A percentile compares a stretch with the other conserved stretches of the same genome.
Conservation (phyloP, 768 basidiomycete species). For the Neoboletus magnificus region DNA sequence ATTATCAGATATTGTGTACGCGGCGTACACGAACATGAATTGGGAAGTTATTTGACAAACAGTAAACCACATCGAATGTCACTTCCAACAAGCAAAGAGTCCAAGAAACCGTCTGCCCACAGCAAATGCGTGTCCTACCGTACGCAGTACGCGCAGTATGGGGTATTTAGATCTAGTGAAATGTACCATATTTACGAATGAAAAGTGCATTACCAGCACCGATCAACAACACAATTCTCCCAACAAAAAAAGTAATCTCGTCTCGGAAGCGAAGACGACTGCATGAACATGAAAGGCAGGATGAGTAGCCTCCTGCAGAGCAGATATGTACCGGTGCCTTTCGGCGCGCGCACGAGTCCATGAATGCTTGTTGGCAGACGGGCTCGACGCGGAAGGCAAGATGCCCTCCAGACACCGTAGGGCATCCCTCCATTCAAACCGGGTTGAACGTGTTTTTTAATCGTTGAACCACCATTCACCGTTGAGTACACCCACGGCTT, state of each 20-base stretch:
- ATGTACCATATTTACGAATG: background rate
- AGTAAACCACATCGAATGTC: background rate
- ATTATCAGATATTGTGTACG: no score
- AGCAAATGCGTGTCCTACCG: background rate
- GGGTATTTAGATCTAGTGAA: background rate
- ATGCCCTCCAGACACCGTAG: background rate
- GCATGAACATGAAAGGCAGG: conserved; percentile 9
- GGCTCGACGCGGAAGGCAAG: background rate
- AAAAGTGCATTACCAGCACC: background rate
- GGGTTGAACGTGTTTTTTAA: background rate
- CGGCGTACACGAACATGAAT: no score
- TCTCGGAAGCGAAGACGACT: background rate
- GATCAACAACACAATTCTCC: background rate
- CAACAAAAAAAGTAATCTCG: background rate
- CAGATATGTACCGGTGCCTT: background rate
- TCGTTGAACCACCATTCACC: conserved; percentile 58
- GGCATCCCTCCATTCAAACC: background rate
- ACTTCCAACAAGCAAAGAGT: background rate
- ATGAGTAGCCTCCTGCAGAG: background rate
- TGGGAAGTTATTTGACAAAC: background rate
- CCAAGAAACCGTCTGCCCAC: background rate
- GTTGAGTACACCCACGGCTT: conserved; percentile 50
- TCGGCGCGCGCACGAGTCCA: background rate
- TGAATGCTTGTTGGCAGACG: background rate
- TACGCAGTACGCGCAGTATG: background rate